Evolutionary conservation across 1,284 basidiomycete species (phyloP), one percentile per base, ranked within the genome.

Genomic region (Kwoniella shivajii): DNA sequence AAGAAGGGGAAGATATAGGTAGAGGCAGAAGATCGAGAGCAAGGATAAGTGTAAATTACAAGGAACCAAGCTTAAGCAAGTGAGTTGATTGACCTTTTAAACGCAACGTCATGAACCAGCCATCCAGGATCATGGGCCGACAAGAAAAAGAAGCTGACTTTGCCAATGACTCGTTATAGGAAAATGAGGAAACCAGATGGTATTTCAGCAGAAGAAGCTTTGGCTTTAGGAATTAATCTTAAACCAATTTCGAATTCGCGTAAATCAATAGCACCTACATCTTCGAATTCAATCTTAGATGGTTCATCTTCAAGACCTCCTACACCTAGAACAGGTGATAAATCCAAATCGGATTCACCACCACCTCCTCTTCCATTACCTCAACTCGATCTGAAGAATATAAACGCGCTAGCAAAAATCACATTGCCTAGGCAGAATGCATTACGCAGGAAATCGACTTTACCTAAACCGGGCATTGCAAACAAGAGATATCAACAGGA

Each of bases 51-150:
- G 56, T 61, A 2, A 92, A 92, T 73, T 92, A 93, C 68, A 83
- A 90, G 1, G 90, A 93, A 73, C 90, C 90, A 11, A 92, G 90
- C 75, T 81, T 93, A 29, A 91, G 90, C 73, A 92, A 88, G 89
- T 91, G 73, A 63, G 88, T 85, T 3, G 5, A 4, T 18, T 2
- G 13, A 7, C 24, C n/a, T 13, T 44, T 44, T 44, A n/a, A n/a
- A n/a, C n/a, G n/a, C 26, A 6, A 44, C 13, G 2, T 29, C 13
- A 24, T 29, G 42, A 29, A 36, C 47, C 16, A 18, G 29, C 26
- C 44, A 56, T 47, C 52, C 27, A 18, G 24, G 27, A 49, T 16
- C 51, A 48, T 47, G 54, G n/a, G n/a, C n/a, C n/a, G n/a, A n/a
- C 47, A 41, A 30, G n/a, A n/a, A n/a, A n/a, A n/a, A n/a, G n/a